phyloP scores from a whole-genome alignment of 2,329 filamentous ascomycete species.

The Fusarium falciforme region DNA sequence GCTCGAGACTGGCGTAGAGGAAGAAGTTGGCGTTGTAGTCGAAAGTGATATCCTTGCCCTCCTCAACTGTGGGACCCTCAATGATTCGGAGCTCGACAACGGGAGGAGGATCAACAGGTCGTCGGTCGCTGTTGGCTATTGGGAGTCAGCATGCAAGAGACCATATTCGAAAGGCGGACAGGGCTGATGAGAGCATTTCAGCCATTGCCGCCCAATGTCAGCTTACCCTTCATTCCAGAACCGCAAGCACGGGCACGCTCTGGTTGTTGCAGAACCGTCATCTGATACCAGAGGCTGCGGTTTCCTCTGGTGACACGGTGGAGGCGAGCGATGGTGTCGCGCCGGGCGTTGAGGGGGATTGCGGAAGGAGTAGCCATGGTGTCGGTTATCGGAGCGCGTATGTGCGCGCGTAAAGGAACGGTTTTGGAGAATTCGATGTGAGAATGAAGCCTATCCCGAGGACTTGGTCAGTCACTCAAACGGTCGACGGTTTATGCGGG shows the following conservation, averaged over 20 bases:
- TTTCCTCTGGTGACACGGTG: constrained; percentile 74
- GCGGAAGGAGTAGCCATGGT: constrained; percentile 49
- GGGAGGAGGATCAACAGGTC: constrained; percentile 92
- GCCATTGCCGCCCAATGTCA: background rate
- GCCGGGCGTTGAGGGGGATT: constrained; percentile 44
- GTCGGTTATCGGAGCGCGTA: constrained; percentile 23
- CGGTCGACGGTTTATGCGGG: constrained; percentile 8
- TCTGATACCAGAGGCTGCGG: constrained; percentile 80
- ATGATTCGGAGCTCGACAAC: constrained; percentile 92
- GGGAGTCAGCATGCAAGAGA: constrained; percentile 27
- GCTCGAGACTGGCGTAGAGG: constrained; percentile 90
- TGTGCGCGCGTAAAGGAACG: constrained; percentile 20
- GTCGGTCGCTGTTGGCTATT: constrained; percentile 72
- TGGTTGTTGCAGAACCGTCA: constrained; percentile 93
- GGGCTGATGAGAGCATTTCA: background rate
- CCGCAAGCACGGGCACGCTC: constrained; percentile 95
- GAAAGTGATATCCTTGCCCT: constrained; percentile 81
- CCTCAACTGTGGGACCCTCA: constrained; percentile 73
- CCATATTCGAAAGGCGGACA: background rate
- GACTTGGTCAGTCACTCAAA: constrained; percentile 20
- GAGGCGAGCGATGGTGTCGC: constrained; percentile 59
- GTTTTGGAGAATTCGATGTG: constrained; percentile 10
- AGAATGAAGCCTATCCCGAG: constrained; percentile 21
- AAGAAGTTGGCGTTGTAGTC: constrained; percentile 98
- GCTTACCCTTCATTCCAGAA: constrained; percentile 91